phyloP scores from a whole-genome alignment of 768 basidiomycete species.

The Galerina sulciceps region DNA sequence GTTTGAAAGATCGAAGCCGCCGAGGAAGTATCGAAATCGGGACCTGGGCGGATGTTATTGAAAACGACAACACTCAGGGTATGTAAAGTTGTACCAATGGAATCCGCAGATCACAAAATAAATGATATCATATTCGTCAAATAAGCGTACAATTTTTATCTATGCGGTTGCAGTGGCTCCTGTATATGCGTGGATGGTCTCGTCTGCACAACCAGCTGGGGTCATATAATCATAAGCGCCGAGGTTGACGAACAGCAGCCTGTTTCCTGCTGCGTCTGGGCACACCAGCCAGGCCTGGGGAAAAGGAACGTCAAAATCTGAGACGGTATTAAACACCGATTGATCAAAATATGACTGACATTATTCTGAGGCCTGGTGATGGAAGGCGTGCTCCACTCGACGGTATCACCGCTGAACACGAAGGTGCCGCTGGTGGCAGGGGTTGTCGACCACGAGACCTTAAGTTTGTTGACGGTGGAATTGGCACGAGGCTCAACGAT shows the following conservation, averaged over 20 bases:
- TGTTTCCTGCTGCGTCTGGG: slow-evolving; percentile 48
- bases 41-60: too few species aligned
- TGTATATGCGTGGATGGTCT: slow-evolving; percentile 66
- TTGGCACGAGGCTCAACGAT: slow-evolving; percentile 47
- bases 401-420: slow-evolving; percentile 59
- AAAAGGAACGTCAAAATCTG: not conserved
- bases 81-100: too few species aligned
- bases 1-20: too few species aligned
- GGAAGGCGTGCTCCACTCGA: slow-evolving; percentile 58
- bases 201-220: slow-evolving; percentile 61
- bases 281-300: slow-evolving; percentile 65
- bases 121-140: too few species aligned
- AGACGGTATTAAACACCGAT: not conserved
- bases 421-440: slow-evolving; percentile 55
- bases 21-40: too few species aligned
- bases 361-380: slow-evolving; percentile 56
- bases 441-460: slow-evolving; percentile 50
- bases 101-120: too few species aligned
- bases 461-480: slow-evolving; percentile 50
- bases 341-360: slow-evolving; percentile 31
- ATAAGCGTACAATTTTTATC: not conserved
- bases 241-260: slow-evolving; percentile 55
- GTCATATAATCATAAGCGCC: slow-evolving; percentile 59
- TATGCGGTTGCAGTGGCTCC: slow-evolving; percentile 38
- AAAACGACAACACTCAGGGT: too few species aligned